A percentile compares a stretch with the other conserved stretches of the same genome.
phyloP scores from a whole-genome alignment of 2,329 filamentous ascomycete species.

The Trichoderma sp. region DNA sequence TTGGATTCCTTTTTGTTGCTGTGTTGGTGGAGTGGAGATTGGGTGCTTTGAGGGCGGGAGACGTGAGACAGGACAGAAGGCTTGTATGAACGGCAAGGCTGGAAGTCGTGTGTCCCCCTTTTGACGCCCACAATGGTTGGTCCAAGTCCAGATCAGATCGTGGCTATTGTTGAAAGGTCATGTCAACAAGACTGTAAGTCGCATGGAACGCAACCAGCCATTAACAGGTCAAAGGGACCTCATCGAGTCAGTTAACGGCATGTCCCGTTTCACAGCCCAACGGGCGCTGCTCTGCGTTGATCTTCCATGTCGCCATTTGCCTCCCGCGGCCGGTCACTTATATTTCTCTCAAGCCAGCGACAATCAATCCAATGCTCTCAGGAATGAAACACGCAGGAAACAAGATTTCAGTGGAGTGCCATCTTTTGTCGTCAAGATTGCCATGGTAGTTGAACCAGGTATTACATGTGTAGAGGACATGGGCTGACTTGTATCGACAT shows the following conservation, averaged over 20 bases:
- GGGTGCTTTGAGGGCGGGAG: conserved; percentile 1
- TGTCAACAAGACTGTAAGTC: not conserved
- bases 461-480: not conserved
- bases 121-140: not conserved
- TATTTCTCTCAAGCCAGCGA: not conserved
- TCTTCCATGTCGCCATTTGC: not conserved
- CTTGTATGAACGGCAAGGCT: not conserved
- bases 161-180: not conserved
- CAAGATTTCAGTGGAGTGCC: not conserved
- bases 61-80: not conserved
- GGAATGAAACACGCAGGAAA: not conserved
- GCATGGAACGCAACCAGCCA: not conserved
- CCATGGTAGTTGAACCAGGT: too few species aligned
- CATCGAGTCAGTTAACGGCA: not conserved
- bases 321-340: not conserved
- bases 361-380: not conserved
- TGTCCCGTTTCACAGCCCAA: not conserved
- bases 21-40: conserved; percentile 16
- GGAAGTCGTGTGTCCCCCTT: not conserved
- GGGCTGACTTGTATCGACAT: too few species aligned
- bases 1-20: not conserved
- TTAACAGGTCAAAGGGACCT: not conserved
- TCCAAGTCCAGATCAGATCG: not conserved
- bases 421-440: not conserved
- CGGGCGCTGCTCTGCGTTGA: conserved; percentile 21